Evolutionary conservation across 306 rosid species (phyloP).

Genomic region (Cucumis melo): DNA sequence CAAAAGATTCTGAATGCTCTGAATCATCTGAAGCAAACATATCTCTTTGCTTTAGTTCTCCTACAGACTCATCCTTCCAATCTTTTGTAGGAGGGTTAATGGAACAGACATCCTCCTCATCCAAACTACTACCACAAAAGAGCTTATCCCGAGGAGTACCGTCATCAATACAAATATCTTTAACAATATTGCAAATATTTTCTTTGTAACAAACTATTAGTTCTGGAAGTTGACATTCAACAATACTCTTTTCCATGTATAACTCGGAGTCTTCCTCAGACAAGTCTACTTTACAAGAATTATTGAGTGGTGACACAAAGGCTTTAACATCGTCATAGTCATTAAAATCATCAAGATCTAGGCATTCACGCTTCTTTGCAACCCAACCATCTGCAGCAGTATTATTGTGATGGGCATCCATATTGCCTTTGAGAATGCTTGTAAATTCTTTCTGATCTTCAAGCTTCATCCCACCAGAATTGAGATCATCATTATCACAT

Average conservation of each 20-base stretch:
- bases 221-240: slow-evolving; percentile 52
- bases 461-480: slow-evolving; percentile 24
- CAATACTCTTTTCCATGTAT: slow-evolving; percentile 39
- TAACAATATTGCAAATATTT: slow-evolving; percentile 35
- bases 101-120: slow-evolving; percentile 22
- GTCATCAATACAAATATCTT: slow-evolving; percentile 77
- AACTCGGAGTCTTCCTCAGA: slow-evolving; percentile 21
- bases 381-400: neutral
- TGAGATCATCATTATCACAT: slow-evolving; percentile 19
- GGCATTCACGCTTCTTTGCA: neutral
- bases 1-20: slow-evolving; percentile 5
- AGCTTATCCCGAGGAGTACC: slow-evolving; percentile 35
- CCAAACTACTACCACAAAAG: slow-evolving; percentile 22
- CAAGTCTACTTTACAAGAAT: slow-evolving; percentile 26
- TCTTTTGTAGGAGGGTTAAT: slow-evolving; percentile 14
- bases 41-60: slow-evolving; percentile 15
- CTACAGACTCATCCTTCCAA: slow-evolving; percentile 1
- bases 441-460: slow-evolving; percentile 19
- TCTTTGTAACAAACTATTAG: slow-evolving; percentile 43
- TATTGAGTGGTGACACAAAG: slow-evolving; percentile 18
- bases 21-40: slow-evolving; percentile 14
- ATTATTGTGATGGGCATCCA: neutral
- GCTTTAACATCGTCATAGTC: slow-evolving; percentile 15
- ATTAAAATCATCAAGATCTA: slow-evolving; percentile 15
- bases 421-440: slow-evolving; percentile 12